These are phyloP conservation scores for Paraurostyla sp. DNA, from an alignment of 73 alveolate species.

Conservation along the genomic window DNA sequence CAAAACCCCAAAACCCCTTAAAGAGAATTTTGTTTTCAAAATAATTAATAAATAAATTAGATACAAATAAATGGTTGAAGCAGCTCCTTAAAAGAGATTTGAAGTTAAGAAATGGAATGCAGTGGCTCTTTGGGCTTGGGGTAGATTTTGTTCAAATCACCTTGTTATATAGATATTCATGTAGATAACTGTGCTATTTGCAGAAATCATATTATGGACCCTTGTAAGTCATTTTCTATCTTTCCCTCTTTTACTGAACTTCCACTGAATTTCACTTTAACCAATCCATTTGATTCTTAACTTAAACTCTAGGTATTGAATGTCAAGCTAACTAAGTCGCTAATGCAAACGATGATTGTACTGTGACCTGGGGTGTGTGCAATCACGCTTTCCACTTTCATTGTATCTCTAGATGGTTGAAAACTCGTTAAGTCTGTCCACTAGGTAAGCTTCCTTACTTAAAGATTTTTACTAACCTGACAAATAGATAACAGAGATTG, in stretches of 20 bases:
- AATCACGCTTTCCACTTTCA: slow-evolving; percentile 99
- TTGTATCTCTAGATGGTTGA: slow-evolving; percentile 98
- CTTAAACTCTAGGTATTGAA: slow-evolving; percentile 90
- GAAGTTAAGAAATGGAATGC: slow-evolving; percentile 96
- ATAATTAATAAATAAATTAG: background rate
- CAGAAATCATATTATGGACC: slow-evolving; percentile 96
- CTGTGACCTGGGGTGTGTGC: slow-evolving; percentile 99
- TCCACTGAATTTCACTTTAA: no score
- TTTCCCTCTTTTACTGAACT: no score
- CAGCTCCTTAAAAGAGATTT: slow-evolving; percentile 74
- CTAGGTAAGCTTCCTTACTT: slow-evolving; percentile 58
- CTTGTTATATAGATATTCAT: slow-evolving; percentile 80
- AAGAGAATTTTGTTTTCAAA: no score
- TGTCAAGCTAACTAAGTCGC: slow-evolving; percentile 96
- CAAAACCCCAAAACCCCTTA: no score
- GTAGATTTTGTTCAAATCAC: slow-evolving; percentile 31
- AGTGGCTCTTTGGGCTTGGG: slow-evolving; percentile 97
- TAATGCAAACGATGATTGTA: slow-evolving; percentile 93
- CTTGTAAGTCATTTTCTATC: slow-evolving; percentile 71
- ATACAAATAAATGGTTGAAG: slow-evolving; percentile 47
- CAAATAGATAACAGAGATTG: slow-evolving; percentile 90
- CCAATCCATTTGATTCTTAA: no score
- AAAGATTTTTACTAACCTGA: background rate
- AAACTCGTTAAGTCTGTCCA: slow-evolving; percentile 97
- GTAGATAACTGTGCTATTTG: slow-evolving; percentile 99